Base-by-base conservation (phyloP, 1,284 basidiomycete species). In the Rhizopogon hawkerae region DNA sequence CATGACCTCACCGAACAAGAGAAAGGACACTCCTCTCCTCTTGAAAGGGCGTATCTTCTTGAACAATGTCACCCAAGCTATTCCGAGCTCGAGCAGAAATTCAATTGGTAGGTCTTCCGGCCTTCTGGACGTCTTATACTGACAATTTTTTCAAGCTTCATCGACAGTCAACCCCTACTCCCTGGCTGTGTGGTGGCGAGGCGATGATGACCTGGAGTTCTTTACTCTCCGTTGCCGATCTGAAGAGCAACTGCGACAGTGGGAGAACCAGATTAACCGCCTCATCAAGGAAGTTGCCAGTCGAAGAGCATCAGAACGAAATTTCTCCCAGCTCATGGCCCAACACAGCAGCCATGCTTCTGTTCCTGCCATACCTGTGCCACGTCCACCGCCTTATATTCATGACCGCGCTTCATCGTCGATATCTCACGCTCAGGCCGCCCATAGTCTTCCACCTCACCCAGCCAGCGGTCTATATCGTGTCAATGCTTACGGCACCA, bases 1-100 rank as follows among this genome's bases (percentile, higher is more conserved):
- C 23, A 74, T 74, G 21, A 65, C 67, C 48, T 76, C 70, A 21
- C 69, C 77, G 21, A 75, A 79, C 35, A 81, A 79, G 67, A 82
- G 85, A 69, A 85, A 83, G 63, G 87, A 77, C 59, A 87, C 85
- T 0, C 86, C 86, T 14, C 76, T 98, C 34, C 79, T 95, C 46
- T 72, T 99, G 54, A 99, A 99, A 64, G 96, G 96, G 1, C 83
- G 96, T 33, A 98, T 99, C 58, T 98, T 98, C 69, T 77, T 98
- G 59, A 93, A 92, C 59, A 99, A 98, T 60, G 92, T 98, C 39
- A 94, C 90, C 0, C 79, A 86, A 56, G 84, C 88, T 16, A 69
- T 78, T 46, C 73, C 78, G 35, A 71, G 68, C 46, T 74, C 76
- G 21, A 74, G 79, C 35, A 76, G 77, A 56, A 72, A 74, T 41